Conservation (phyloP, 2,329 filamentous ascomycete species). For the Penicillium oxalicum region DNA sequence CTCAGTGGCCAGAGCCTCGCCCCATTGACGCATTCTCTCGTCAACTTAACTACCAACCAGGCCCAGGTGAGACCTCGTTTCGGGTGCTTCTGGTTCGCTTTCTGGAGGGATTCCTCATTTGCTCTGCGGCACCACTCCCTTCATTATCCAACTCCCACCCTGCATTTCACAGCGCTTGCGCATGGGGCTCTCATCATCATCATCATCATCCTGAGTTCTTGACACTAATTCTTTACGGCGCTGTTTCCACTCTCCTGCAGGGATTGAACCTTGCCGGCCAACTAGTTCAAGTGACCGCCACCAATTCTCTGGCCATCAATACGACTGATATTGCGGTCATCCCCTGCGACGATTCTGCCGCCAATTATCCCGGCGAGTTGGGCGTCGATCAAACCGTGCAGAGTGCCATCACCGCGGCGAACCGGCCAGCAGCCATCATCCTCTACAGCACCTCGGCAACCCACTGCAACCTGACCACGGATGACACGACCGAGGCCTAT, state of each 20-base stretch:
- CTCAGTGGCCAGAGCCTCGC: conserved; percentile 17
- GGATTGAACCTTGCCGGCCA: conserved; percentile 24
- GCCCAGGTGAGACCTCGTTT: conserved; percentile 18
- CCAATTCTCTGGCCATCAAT: conserved; percentile 25
- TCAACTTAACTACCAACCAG: conserved; percentile 14
- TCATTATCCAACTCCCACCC: background rate
- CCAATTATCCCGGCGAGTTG: conserved; percentile 35
- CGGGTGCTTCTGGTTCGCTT: background rate
- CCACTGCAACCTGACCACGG: conserved; percentile 33
- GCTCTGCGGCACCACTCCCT: background rate
- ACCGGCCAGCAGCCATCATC: conserved; percentile 30
- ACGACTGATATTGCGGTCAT: conserved; percentile 34
- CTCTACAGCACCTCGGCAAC: conserved; percentile 36
- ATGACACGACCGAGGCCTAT: conserved; percentile 21
- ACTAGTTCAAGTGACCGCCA: conserved; percentile 24
- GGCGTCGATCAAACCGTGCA: conserved; percentile 31
- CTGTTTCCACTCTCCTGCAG: conserved; percentile 10
- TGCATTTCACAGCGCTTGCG: background rate
- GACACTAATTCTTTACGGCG: no score
- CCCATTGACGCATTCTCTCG: conserved; percentile 24
- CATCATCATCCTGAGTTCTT: no score
- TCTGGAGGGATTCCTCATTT: background rate
- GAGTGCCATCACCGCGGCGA: conserved; percentile 26
- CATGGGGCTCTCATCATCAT: conserved; percentile 3
- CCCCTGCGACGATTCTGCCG: conserved; percentile 31